Percentiles rank a stretch among this genome's conserved stretches.
phyloP scores from a whole-genome alignment of 352 stramenopile genomes.

The Pythium guiyangense region DNA sequence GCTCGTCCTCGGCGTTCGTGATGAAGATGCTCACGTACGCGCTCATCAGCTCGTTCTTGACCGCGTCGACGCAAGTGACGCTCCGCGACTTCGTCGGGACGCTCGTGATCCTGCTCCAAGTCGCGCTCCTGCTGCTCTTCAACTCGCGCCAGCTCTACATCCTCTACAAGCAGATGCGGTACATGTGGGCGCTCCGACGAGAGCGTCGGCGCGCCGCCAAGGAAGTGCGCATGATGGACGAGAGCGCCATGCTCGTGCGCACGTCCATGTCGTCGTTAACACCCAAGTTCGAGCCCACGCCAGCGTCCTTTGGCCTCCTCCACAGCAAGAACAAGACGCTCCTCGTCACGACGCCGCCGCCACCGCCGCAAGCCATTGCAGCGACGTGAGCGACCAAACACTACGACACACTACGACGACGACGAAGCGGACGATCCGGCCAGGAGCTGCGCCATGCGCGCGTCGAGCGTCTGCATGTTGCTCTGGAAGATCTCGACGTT shows the following conservation, averaged over 20 bases:
- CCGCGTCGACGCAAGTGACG: constrained; percentile 30
- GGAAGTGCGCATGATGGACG: constrained; percentile 17
- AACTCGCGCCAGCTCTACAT: constrained; percentile 77
- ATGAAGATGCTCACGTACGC: constrained; percentile 84
- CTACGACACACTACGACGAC: constrained; percentile 15
- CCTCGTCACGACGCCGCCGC: constrained; percentile 17
- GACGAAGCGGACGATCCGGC: constrained; percentile 10
- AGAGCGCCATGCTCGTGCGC: constrained; percentile 24
- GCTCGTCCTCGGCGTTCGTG: constrained; percentile 63
- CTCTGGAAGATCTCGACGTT: constrained; percentile 76
- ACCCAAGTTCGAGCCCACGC: constrained; percentile 26
- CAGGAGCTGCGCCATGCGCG: constrained; percentile 57
- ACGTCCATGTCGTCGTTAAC: constrained; percentile 33
- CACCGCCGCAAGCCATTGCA: background rate
- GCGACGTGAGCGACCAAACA: constrained; percentile 7
- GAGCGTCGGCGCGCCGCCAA: constrained; percentile 26
- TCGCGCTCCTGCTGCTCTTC: constrained; percentile 61
- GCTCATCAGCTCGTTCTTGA: constrained; percentile 77
- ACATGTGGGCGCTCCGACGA: constrained; percentile 46
- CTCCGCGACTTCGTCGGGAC: constrained; percentile 58
- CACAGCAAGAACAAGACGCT: constrained; percentile 30
- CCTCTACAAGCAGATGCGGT: constrained; percentile 72
- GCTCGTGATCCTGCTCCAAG: constrained; percentile 61
- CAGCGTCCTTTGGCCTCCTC: constrained; percentile 20
- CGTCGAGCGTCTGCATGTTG: constrained; percentile 74